Conservation (phyloP, 768 basidiomycete species). For the Kwoniella bestiolae region DNA sequence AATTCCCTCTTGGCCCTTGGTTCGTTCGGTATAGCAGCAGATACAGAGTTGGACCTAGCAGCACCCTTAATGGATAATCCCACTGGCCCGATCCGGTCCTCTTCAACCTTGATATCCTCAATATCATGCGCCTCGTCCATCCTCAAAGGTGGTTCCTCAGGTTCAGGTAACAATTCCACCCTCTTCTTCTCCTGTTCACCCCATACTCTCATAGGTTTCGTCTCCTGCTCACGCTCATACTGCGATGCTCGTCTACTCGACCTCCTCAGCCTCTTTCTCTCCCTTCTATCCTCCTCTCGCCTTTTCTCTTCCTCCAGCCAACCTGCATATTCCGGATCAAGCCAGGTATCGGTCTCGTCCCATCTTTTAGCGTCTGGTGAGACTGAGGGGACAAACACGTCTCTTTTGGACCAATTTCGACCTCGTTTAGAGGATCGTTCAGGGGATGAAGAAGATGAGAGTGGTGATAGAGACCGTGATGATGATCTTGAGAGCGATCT, state of each 20-base stretch:
- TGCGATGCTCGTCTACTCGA: not conserved
- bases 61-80: constrained; percentile 32
- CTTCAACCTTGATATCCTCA: constrained; percentile 13
- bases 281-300: constrained; percentile 28
- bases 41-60: constrained; percentile 17
- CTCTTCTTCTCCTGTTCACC: constrained; percentile 3
- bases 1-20: not conserved
- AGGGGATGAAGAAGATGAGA: constrained; percentile 13
- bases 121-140: constrained; percentile 17
- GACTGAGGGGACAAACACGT: constrained; percentile 40
- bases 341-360: constrained; percentile 45
- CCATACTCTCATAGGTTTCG: constrained; percentile 18
- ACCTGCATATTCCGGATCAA: constrained; percentile 43
- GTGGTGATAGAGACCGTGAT: constrained; percentile 18
- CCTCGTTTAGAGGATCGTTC: constrained; percentile 10
- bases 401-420: constrained; percentile 33
- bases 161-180: constrained; percentile 38
- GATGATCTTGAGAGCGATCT: constrained; percentile 17
- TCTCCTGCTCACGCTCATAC: not conserved
- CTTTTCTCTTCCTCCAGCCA: constrained; percentile 39
- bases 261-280: constrained; percentile 18
- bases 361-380: constrained; percentile 34
- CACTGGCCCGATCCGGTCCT: not conserved
- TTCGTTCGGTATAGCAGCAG: not conserved
- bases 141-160: constrained; percentile 15